Base-by-base conservation (phyloP, 345 rosid genomes). In the Lagerstroemia speciosa region DNA sequence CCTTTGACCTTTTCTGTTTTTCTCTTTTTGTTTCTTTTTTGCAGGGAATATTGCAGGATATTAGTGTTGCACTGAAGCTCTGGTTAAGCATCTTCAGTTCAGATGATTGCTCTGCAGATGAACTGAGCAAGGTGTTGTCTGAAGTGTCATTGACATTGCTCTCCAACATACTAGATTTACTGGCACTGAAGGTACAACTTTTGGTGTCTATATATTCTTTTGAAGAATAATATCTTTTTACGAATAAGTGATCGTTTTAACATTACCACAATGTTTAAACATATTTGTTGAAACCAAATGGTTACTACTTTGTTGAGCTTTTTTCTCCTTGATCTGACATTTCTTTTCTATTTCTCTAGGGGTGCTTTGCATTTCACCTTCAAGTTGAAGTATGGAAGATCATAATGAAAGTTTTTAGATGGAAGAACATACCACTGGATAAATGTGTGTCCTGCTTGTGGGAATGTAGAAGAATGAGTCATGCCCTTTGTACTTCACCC, bases 391-490 rank as follows among this genome's bases (percentile, higher is more conserved):
- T 85, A 73, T 89, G 79, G 71, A 78, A 77, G 76, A 80, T 93
- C 74, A 75, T 93, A 64, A 71, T 84, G 63, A 83, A 83, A 68
- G 65, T 84, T 53, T 84, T 78, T 69, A 72, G 82, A 69, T 75
- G 72, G 72, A 89, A 84, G 80, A 78, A 80, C 67, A 62, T 86
- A 71, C 78, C 82, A 62, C 19, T 74, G 67, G 90, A 79, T 82
- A 88, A 70, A 78, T 86, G 83, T 67, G 41, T 91, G 75, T 73
- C 86, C 71, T 74, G 75, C 73, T 73, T 91, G 48, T 89, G 96
- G 97, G 92, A 82, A 75, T 76, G 82, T 76, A 85, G 97, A 83
- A 86, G 97, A 81, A 86, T 89, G 48, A 83, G 85, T 74, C 98
- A 93, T 78, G 88, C 90, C 20, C 88, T 93, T 69, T 93, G 97